phyloP scores from a whole-genome alignment of 2,329 filamentous ascomycete genomes.

The Scedosporium dehoogii region DNA sequence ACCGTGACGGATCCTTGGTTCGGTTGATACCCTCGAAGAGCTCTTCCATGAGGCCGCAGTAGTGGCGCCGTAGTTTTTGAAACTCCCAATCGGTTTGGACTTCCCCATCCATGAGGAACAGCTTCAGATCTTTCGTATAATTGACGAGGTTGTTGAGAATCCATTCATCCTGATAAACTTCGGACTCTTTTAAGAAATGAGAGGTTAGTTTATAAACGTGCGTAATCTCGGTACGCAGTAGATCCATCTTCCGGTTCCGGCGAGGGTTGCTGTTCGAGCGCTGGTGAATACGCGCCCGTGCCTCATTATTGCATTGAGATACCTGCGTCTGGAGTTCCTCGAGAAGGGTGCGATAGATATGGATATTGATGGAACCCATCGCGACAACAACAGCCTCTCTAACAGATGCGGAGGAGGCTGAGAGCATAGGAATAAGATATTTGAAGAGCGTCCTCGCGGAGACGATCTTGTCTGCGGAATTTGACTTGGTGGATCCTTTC shows the following conservation, averaged over 20 bases:
- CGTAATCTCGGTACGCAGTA: slow-evolving; percentile 85
- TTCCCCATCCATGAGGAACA: slow-evolving; percentile 90
- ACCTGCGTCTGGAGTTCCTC: slow-evolving; percentile 86
- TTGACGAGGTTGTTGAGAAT: slow-evolving; percentile 79
- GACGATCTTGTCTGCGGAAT: slow-evolving; percentile 65
- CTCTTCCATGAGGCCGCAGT: slow-evolving; percentile 87
- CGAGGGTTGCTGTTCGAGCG: slow-evolving; percentile 74
- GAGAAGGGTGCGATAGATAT: slow-evolving; percentile 82
- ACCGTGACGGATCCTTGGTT: slow-evolving; percentile 74
- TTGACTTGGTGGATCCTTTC: slow-evolving; percentile 65
- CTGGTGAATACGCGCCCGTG: slow-evolving; percentile 76
- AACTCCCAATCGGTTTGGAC: slow-evolving; percentile 94
- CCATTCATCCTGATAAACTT: slow-evolving; percentile 80
- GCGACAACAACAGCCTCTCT: slow-evolving; percentile 84
- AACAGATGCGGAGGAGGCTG: slow-evolving; percentile 68
- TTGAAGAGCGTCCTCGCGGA: slow-evolving; percentile 86
- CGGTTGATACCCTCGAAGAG: slow-evolving; percentile 86
- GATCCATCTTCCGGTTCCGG: slow-evolving; percentile 73
- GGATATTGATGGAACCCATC: slow-evolving; percentile 88
- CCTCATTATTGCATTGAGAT: slow-evolving; percentile 77
- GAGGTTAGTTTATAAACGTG: slow-evolving; percentile 93
- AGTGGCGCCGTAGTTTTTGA: slow-evolving; percentile 82
- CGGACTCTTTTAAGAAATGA: slow-evolving; percentile 70
- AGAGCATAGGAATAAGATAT: slow-evolving; percentile 79
- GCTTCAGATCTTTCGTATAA: slow-evolving; percentile 84